Base-by-base conservation (phyloP, 169 alveolate genomes). In the Besnoitia besnoiti region DNA sequence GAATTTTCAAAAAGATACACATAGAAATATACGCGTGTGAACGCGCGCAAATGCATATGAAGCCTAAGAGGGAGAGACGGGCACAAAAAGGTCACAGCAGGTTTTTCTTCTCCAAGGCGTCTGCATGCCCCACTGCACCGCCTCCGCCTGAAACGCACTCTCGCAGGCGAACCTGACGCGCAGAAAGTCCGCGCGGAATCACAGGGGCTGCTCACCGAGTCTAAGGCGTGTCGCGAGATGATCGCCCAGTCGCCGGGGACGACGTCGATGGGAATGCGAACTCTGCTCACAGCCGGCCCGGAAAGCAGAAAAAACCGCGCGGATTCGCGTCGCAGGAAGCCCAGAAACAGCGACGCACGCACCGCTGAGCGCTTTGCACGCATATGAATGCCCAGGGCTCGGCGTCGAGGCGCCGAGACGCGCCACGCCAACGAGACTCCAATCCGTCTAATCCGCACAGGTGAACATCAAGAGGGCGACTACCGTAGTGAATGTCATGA, bases 161-260 rank as follows among this genome's bases (percentile, higher is more conserved):
- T n/a, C n/a, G n/a, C n/a, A n/a, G n/a, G n/a, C n/a, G n/a, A n/a
- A n/a, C n/a, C n/a, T n/a, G n/a, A n/a, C n/a, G n/a, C n/a, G n/a
- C n/a, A n/a, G n/a, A n/a, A n/a, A n/a, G n/a, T n/a, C n/a, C n/a
- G n/a, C n/a, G n/a, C n/a, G n/a, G n/a, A n/a, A n/a, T n/a, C n/a
- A n/a, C n/a, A n/a, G n/a, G 80, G 16, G 8, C 21, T 12, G 24
- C 42, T 77, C 40, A 77, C 87, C 49, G 87, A 40, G 37, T 77
- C 87, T 1, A 39, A 77, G n/a, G 55, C 59, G 40, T 77, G 87
- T 21, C 87, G 87, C 7, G 87, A 77, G 40, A 77, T 77, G 87
- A 77, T 42, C 8, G 87, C 37, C 87, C 87, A 77, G 55, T 77
- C 87, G n/a, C 87, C 87, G 12, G 47, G 40, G 0, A 27, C 37